Base-by-base conservation (phyloP, 306 rosid species). In the Castanopsis chinensis region DNA sequence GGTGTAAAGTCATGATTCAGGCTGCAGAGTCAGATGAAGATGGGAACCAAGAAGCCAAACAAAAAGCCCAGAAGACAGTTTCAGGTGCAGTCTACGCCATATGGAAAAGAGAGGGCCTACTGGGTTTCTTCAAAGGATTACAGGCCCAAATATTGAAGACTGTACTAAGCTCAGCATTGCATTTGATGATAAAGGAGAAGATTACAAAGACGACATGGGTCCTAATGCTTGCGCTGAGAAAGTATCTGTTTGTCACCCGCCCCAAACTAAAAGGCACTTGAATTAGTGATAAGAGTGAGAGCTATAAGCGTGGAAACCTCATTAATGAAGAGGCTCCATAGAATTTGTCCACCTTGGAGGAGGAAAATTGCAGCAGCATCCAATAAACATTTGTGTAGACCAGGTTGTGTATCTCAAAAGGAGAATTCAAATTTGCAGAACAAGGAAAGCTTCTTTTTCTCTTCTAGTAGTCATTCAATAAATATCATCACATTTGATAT, bases 1-100 rank as follows among this genome's bases (percentile, higher is more conserved):
- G 98, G 93, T 90, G 97, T 84, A 95, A 95, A 89, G 89, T 91
- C 43, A 92, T 85, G 92, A 90, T 95, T 84, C 98, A 95, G 81
- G 91, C 98, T 30, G 97, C 98, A 9, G 92, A 92, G 71, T 80
- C 88, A 17, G 91, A 85, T 7, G 88, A 87, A 74, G 85, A 83
- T 20, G 82, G 63, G 65, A 84, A 78, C 49, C 75, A 80, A 13
- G 84, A 83, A 85, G 87, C 85, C n/a, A 84, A 88, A 70, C 79
- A 30, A 53, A 91, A 86, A 28, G 76, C 85, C 28, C 85, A 85
- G 75, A 91, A 86, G 83, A 95, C 97, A 49, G 74, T 92, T 80
- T 88, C 86, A 20, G 96, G 92, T 57, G 92, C 97, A 20, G 74
- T 95, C 72, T 72, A 75, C 63, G 83, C 94, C 74, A 90, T 92